Conservation (phyloP, 306 rosid genomes). For the Medicago arabica region DNA sequence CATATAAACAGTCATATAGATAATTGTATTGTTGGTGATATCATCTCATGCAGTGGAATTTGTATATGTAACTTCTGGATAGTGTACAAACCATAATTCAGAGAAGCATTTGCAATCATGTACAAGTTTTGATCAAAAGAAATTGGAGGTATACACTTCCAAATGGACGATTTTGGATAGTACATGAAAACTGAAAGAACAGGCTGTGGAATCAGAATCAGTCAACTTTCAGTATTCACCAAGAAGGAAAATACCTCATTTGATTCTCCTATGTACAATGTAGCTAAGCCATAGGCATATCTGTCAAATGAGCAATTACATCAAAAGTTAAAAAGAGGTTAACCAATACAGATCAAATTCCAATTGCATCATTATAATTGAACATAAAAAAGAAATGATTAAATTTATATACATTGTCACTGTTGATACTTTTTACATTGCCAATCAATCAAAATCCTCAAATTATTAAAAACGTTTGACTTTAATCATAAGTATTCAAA, state of each 20-base stretch:
- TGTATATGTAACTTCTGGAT: slow-evolving; percentile 35
- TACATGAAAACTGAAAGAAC: slow-evolving; percentile 45
- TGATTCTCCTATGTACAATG: slow-evolving; percentile 39
- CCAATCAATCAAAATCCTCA: neutral
- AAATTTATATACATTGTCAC: too few relatives aligned
- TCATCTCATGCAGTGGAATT: slow-evolving; percentile 29
- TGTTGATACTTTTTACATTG: neutral
- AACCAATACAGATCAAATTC: slow-evolving; percentile 19
- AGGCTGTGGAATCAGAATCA: slow-evolving; percentile 35
- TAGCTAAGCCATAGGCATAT: slow-evolving; percentile 48
- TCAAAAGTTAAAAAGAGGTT: slow-evolving; percentile 17
- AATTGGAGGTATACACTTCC: neutral
- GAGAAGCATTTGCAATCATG: neutral
- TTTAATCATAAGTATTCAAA: neutral
- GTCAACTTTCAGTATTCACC: slow-evolving; percentile 30
- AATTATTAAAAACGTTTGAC: neutral
- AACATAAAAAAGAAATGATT: neutral
- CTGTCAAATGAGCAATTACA: slow-evolving; percentile 47
- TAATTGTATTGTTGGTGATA: slow-evolving; percentile 32
- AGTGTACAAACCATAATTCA: neutral
- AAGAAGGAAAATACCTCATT: neutral
- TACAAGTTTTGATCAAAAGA: neutral
- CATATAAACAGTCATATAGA: slow-evolving; percentile 24
- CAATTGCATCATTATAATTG: slow-evolving; percentile 2
- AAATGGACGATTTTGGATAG: slow-evolving; percentile 30